Percentiles rank a stretch among this genome's conserved stretches.
Conservation (phyloP, 371 early-diverging fungal genomes). For the Mortierella sp. region DNA sequence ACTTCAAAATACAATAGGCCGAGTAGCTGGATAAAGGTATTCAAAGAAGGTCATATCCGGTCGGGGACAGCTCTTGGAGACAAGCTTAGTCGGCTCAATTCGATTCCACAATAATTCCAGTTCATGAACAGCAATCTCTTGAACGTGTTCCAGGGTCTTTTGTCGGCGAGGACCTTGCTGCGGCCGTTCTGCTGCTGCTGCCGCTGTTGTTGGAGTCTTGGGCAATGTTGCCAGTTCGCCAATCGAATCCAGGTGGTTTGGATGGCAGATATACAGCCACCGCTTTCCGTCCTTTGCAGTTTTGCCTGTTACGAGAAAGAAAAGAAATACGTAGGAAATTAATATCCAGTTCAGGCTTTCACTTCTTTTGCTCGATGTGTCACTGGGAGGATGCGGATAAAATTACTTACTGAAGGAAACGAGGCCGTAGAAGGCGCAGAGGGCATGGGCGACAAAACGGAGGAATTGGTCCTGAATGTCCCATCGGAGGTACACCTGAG, state of each 20-base stretch:
- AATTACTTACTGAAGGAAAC: conserved; percentile 53
- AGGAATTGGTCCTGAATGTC: conserved; percentile 58
- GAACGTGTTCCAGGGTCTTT: conserved; percentile 49
- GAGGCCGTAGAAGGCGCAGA: conserved; percentile 54
- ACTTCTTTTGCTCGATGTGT: not conserved
- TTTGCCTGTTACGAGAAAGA: conserved; percentile 31
- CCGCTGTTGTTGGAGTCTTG: not conserved
- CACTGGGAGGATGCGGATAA: not conserved
- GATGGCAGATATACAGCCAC: conserved; percentile 54
- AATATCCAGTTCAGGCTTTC: not conserved
- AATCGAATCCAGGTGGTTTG: conserved; percentile 49
- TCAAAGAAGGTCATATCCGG: conserved; percentile 58
- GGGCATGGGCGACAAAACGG: conserved; percentile 56
- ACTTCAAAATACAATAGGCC: conserved; percentile 23
- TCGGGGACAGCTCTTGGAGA: conserved; percentile 12
- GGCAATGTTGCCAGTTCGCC: conserved; percentile 20
- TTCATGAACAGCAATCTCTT: conserved; percentile 47
- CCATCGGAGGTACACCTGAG: conserved; percentile 50
- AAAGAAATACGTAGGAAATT: not conserved
- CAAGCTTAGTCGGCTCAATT: conserved; percentile 40
- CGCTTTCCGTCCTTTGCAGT: conserved; percentile 54
- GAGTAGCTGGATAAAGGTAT: conserved; percentile 51
- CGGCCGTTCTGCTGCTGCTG: conserved; percentile 12
- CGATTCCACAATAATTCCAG: conserved; percentile 49
- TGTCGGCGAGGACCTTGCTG: conserved; percentile 32